Conservation (phyloP, 495 filamentous ascomycete species). For the Friedmanniomyces endolithicus region DNA sequence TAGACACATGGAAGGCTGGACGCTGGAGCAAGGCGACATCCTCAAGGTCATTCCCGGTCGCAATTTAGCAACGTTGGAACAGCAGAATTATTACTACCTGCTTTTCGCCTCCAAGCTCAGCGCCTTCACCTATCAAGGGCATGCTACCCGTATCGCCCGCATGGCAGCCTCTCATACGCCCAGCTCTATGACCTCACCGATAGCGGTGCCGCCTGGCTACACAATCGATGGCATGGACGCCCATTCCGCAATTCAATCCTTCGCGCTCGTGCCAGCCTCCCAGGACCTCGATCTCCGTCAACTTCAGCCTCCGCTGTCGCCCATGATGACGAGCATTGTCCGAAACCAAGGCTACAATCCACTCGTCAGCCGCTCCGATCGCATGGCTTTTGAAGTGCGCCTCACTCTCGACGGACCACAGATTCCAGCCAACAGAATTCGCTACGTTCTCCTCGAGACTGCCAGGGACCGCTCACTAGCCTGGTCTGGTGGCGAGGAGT, state of each 20-base stretch:
- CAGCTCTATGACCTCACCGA: slow-evolving; percentile 19
- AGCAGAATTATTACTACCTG: slow-evolving; percentile 46
- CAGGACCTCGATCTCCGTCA: slow-evolving; percentile 25
- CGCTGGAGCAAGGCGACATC: slow-evolving; percentile 32
- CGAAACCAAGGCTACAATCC: slow-evolving; percentile 19
- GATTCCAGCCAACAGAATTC: slow-evolving; percentile 9
- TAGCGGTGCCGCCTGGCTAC: slow-evolving; percentile 28
- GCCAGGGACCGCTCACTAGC: slow-evolving; percentile 17
- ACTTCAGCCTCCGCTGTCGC: slow-evolving; percentile 22
- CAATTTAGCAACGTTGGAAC: slow-evolving; percentile 41
- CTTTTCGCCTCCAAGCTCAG: slow-evolving; percentile 45
- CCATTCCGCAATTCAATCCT: slow-evolving; percentile 33
- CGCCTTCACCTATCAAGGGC: slow-evolving; percentile 42
- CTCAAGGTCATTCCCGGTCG: slow-evolving; percentile 39
- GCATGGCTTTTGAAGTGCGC: slow-evolving; percentile 22
- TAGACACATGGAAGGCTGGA: slow-evolving; percentile 52
- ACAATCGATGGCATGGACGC: slow-evolving; percentile 36
- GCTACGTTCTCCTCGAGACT: slow-evolving; percentile 12
- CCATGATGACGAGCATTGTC: slow-evolving; percentile 18
- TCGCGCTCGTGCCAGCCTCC: slow-evolving; percentile 40
- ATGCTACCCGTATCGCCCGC: slow-evolving; percentile 35
- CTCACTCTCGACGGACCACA: slow-evolving; percentile 24
- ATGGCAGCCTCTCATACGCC: slow-evolving; percentile 31
- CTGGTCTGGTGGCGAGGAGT: slow-evolving; percentile 20
- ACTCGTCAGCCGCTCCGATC: slow-evolving; percentile 13